These are phyloP conservation scores for Epichloe sibirici DNA, from an alignment of 2,329 filamentous ascomycete genomes.

Conservation along the genomic window DNA sequence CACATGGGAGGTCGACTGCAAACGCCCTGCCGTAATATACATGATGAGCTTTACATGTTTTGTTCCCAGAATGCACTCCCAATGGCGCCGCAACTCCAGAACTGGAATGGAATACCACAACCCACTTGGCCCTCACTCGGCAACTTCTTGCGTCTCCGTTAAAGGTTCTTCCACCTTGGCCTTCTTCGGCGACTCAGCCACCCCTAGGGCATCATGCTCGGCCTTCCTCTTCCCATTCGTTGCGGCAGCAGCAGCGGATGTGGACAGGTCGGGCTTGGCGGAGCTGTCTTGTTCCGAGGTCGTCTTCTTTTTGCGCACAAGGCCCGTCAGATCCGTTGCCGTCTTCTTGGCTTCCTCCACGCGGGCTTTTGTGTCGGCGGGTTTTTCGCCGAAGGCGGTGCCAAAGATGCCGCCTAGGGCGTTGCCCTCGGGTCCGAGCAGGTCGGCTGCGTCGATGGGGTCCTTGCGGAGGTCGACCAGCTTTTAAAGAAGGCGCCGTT, in stretches of 20 bases:
- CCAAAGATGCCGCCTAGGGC: slow-evolving; percentile 49
- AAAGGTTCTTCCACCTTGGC: slow-evolving; percentile 19
- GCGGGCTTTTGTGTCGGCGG: slow-evolving; percentile 47
- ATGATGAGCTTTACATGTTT: no score
- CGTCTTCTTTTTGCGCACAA: slow-evolving; percentile 59
- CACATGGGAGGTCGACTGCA: no score
- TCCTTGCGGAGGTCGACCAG: slow-evolving; percentile 55
- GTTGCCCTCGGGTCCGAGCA: slow-evolving; percentile 25
- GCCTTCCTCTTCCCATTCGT: slow-evolving; percentile 30
- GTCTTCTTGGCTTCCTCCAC: slow-evolving; percentile 61
- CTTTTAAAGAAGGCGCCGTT: slow-evolving; percentile 20
- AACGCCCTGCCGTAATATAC: no score
- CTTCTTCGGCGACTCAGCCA: slow-evolving; percentile 22
- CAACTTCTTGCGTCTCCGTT: not conserved
- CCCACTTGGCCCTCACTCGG: not conserved
- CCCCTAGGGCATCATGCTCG: slow-evolving; percentile 15
- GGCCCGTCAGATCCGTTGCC: slow-evolving; percentile 61
- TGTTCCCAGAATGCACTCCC: not conserved
- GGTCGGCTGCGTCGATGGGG: slow-evolving; percentile 32
- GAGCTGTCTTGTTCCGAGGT: slow-evolving; percentile 20
- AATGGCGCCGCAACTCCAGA: not conserved
- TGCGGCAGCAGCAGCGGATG: slow-evolving; percentile 1
- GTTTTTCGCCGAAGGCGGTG: slow-evolving; percentile 48
- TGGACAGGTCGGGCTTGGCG: slow-evolving; percentile 7
- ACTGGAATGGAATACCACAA: no score